A percentile compares a stretch with the other conserved stretches of the same genome.
Conservation (phyloP, 805 yeast genomes). For the Teunomyces panamensis region DNA sequence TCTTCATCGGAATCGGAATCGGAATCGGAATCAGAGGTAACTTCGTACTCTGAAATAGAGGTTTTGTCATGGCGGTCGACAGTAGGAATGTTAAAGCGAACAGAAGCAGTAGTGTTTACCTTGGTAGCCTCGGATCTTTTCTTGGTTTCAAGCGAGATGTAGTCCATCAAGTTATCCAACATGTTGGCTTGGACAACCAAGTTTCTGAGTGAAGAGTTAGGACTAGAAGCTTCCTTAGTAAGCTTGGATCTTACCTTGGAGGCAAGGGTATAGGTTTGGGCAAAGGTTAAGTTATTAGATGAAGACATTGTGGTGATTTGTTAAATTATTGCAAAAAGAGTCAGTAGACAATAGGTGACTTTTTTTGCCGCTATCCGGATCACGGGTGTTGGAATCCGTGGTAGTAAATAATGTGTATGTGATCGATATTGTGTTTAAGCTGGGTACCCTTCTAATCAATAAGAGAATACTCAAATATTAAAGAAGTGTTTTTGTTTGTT, state of each 20-base stretch:
- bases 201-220: constrained; percentile 54
- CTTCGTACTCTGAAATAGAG: constrained; percentile 38
- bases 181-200: constrained; percentile 71
- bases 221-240: constrained; percentile 57
- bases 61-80: constrained; percentile 20
- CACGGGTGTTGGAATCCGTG: not conserved
- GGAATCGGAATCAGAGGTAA: constrained; percentile 28
- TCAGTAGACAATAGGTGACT: not conserved
- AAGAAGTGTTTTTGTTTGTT: not conserved
- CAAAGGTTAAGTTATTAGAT: constrained; percentile 25
- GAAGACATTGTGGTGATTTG: not conserved
- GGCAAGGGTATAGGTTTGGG: constrained; percentile 60
- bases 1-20: constrained; percentile 20
- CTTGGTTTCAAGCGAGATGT: constrained; percentile 31
- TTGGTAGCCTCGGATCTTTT: constrained; percentile 12
- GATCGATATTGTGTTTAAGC: not conserved
- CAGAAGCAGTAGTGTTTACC: constrained; percentile 8
- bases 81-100: constrained; percentile 12
- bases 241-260: constrained; percentile 62
- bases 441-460: not conserved
- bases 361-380: not conserved
- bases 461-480: not conserved
- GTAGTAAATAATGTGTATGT: not conserved
- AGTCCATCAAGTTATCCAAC: constrained; percentile 62
- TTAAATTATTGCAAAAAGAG: not conserved